Percentiles rank a stretch among this genome's conserved stretches.
These are phyloP conservation scores for Exophiala viscosa DNA, from an alignment of 2,329 filamentous ascomycete species.

Conservation along the genomic window DNA sequence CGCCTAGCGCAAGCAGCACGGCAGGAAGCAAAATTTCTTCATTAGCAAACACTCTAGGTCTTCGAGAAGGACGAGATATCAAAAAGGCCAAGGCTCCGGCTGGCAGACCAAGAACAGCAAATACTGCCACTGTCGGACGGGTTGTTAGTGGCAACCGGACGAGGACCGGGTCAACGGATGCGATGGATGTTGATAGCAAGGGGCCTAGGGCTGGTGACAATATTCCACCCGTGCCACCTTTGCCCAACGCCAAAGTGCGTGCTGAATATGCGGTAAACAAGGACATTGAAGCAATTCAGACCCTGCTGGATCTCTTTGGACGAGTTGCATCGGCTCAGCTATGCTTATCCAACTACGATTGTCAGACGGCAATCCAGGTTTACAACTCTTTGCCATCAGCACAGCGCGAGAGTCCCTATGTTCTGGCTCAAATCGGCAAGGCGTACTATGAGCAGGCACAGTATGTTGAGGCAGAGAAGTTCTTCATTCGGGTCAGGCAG, in stretches of 20 bases:
- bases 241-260: conserved; percentile 33
- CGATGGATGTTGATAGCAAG: conserved; percentile 66
- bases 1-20: conserved; percentile 43
- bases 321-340: conserved; percentile 80
- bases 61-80: conserved; percentile 66
- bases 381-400: conserved; percentile 66
- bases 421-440: conserved; percentile 83
- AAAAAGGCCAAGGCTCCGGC: conserved; percentile 78
- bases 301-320: conserved; percentile 73
- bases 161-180: conserved; percentile 55
- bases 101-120: conserved; percentile 63
- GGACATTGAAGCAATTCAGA: conserved; percentile 71
- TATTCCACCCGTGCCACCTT: conserved; percentile 31
- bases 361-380: conserved; percentile 69
- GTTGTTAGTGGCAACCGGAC: conserved; percentile 90
- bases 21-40: conserved; percentile 56
- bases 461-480: conserved; percentile 81
- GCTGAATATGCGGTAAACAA: conserved; percentile 38
- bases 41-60: conserved; percentile 54
- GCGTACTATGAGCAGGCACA: conserved; percentile 87
- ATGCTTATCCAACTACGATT: conserved; percentile 72
- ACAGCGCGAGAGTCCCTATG: conserved; percentile 90
- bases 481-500: conserved; percentile 73
- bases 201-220: conserved; percentile 47
- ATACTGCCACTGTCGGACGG: conserved; percentile 70